Evolutionary conservation across 23 red algal genomes (phyloP).

Genomic region (Chondrus crispus): DNA sequence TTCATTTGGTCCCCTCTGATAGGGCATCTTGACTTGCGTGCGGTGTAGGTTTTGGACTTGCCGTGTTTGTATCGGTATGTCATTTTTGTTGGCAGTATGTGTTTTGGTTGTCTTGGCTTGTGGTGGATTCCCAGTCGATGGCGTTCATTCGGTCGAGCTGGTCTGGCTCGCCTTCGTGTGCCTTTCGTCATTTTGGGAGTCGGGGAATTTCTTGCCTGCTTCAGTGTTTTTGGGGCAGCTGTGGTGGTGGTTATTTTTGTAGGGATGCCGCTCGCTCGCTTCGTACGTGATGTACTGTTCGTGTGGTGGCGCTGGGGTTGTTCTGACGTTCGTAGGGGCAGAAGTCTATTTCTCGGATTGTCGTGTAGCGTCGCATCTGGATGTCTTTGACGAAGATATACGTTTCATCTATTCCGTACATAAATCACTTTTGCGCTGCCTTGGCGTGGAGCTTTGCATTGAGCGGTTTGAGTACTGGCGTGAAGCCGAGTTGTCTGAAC

Average conservation of each 20-base stretch:
- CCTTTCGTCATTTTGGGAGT: neutral
- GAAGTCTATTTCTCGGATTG: conserved; percentile 10
- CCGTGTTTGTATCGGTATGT: neutral
- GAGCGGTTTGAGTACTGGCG: neutral
- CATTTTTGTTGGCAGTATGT: neutral
- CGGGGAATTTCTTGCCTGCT: neutral
- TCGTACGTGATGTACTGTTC: neutral
- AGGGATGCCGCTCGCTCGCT: neutral
- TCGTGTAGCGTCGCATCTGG: neutral
- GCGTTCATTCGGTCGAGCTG: neutral
- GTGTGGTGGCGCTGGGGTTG: conserved; percentile 1
- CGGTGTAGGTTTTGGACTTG: neutral
- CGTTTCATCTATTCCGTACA: neutral
- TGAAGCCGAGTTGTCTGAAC: neutral
- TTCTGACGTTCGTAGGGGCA: neutral
- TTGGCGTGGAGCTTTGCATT: neutral
- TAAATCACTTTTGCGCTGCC: neutral
- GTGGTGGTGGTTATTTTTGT: no score
- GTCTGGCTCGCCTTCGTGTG: neutral
- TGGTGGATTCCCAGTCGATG: neutral
- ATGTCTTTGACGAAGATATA: neutral
- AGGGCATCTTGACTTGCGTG: neutral
- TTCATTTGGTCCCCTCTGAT: neutral
- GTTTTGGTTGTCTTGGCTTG: neutral
- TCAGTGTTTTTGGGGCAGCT: no score